Evolutionary conservation across 495 filamentous ascomycete genomes (phyloP).

Genomic region (Terfezia claveryi): DNA sequence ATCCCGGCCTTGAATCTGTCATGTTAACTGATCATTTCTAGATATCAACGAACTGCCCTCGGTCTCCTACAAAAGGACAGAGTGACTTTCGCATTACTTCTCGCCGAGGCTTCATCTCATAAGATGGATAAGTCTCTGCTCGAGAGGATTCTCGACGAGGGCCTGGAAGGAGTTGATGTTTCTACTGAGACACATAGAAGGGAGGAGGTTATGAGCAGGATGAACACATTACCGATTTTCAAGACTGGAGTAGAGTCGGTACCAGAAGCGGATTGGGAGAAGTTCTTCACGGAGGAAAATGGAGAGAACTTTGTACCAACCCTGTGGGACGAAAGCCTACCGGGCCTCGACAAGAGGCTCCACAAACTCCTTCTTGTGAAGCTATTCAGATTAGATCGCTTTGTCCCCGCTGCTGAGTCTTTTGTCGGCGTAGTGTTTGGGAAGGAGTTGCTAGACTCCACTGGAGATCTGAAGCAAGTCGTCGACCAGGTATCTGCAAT

Average conservation of each 20-base stretch:
- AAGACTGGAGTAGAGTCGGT: conserved; percentile 46
- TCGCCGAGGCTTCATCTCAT: conserved; percentile 83
- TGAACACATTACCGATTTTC: conserved; percentile 47
- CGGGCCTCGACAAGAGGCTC: conserved; percentile 52
- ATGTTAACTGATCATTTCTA: neutral
- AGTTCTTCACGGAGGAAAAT: conserved; percentile 62
- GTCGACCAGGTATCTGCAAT: conserved; percentile 64
- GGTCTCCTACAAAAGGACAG: conserved; percentile 84
- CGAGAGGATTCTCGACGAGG: conserved; percentile 63
- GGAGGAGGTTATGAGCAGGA: conserved; percentile 45
- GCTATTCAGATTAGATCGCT: conserved; percentile 82
- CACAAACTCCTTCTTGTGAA: conserved; percentile 73
- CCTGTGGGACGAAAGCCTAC: conserved; percentile 44
- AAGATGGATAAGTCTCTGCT: conserved; percentile 77
- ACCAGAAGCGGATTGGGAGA: conserved; percentile 45
- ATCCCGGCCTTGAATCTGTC: too few species aligned
- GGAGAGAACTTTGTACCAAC: conserved; percentile 71
- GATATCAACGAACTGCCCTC: conserved; percentile 75
- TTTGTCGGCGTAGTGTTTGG: conserved; percentile 85
- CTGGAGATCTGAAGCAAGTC: conserved; percentile 64
- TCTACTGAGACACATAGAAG: conserved; percentile 41
- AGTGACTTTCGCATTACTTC: conserved; percentile 82
- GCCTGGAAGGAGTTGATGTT: conserved; percentile 52
- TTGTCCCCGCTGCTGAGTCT: conserved; percentile 73
- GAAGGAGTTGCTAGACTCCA: conserved; percentile 53